Conservation (phyloP, 202 grass and related monocot genomes). For the Carex sylvatica region DNA sequence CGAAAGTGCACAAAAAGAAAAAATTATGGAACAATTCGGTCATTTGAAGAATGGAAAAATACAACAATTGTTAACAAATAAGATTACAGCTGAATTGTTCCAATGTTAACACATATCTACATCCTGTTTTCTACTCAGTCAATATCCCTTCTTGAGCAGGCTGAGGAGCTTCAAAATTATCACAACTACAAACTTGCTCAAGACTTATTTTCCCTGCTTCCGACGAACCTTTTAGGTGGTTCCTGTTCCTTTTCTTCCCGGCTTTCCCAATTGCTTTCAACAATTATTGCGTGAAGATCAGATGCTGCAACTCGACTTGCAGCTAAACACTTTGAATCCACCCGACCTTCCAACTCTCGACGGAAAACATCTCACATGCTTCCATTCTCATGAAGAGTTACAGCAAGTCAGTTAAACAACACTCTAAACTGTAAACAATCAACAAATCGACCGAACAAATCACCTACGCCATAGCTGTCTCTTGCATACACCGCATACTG, state of each 20-base stretch:
- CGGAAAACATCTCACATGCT: neutral
- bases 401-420: neutral
- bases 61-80: neutral
- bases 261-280: neutral
- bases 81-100: neutral
- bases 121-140: neutral
- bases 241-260: neutral
- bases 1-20: neutral
- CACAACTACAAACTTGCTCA: slow-evolving; percentile 13
- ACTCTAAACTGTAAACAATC: neutral
- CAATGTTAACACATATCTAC: slow-evolving; percentile 2
- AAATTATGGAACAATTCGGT: slow-evolving; percentile 1
- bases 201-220: neutral
- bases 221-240: neutral
- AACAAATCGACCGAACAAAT: neutral
- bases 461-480: slow-evolving; percentile 1
- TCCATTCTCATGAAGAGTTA: neutral
- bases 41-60: neutral
- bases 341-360: neutral
- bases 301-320: neutral
- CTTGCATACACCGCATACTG: neutral
- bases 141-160: slow-evolving; percentile 11
- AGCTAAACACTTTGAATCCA: neutral
- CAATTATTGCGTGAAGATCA: neutral
- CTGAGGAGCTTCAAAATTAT: slow-evolving; percentile 7